phyloP scores from a whole-genome alignment of 2,329 filamentous ascomycete species.

The Passalora sequoiae region DNA sequence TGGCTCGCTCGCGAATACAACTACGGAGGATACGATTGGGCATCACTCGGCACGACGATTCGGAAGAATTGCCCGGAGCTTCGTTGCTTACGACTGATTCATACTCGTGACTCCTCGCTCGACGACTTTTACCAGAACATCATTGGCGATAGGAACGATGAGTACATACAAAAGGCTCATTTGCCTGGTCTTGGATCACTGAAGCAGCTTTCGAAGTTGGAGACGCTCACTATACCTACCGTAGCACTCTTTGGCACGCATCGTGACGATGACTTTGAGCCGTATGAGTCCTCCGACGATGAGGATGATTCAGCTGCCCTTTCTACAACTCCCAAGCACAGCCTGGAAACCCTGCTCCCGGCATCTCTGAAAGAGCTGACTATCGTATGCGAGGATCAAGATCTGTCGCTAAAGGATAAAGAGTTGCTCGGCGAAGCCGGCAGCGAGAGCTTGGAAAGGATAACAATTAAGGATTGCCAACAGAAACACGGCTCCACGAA shows the following conservation, averaged over 20 bases:
- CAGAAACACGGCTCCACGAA: no score
- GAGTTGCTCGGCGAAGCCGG: background rate
- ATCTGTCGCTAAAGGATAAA: background rate
- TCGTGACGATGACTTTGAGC: slow-evolving; percentile 1
- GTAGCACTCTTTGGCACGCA: slow-evolving; percentile 4
- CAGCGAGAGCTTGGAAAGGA: background rate
- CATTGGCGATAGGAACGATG: background rate
- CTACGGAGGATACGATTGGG: slow-evolving; percentile 3
- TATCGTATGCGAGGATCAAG: background rate
- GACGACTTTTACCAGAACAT: background rate
- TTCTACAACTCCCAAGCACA: no score
- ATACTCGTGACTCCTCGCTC: background rate
- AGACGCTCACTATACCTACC: background rate
- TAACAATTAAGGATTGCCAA: background rate
- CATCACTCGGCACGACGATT: background rate
- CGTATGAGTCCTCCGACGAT: background rate
- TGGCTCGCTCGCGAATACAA: background rate
- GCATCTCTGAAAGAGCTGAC: slow-evolving; percentile 1
- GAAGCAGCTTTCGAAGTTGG: background rate
- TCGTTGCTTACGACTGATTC: background rate
- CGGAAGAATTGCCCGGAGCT: background rate
- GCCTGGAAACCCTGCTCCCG: background rate
- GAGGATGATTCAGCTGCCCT: background rate
- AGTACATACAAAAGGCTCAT: background rate
- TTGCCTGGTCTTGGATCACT: slow-evolving; percentile 2